Conservation (phyloP, 306 rosid species). For the Mucuna pruriens region DNA sequence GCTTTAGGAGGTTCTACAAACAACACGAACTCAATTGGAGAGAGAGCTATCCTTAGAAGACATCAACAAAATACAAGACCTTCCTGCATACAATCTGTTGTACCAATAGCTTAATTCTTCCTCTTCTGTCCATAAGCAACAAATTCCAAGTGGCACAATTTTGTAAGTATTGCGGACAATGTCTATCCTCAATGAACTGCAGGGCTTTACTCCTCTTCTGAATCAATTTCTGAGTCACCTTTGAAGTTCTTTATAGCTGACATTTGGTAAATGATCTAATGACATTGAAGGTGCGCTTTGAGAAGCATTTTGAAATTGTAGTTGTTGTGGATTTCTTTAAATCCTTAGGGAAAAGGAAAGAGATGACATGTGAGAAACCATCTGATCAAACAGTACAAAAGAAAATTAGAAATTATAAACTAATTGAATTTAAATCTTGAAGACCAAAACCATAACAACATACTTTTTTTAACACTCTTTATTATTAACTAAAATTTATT, state of each 20-base stretch:
- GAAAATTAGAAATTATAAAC: neutral
- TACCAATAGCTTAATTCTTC: slow-evolving; percentile 49
- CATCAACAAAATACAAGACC: slow-evolving; percentile 69
- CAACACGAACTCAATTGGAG: slow-evolving; percentile 79
- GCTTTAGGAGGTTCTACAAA: slow-evolving; percentile 86
- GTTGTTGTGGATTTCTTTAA: neutral
- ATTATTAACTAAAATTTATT: no score
- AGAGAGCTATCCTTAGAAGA: slow-evolving; percentile 91
- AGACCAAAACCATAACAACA: no score
- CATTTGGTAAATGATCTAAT: slow-evolving; percentile 32
- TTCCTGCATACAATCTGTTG: slow-evolving; percentile 89
- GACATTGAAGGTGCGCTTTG: neutral
- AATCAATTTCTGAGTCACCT: slow-evolving; percentile 8
- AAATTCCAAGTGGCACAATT: slow-evolving; percentile 30
- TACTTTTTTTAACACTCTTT: no score
- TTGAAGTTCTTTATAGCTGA: slow-evolving; percentile 18
- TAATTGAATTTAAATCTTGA: slow-evolving; percentile 1
- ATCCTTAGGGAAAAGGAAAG: neutral
- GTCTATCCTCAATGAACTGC: slow-evolving; percentile 13
- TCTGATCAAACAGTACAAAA: neutral
- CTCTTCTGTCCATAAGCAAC: slow-evolving; percentile 25
- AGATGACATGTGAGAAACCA: slow-evolving; percentile 19
- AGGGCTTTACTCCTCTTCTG: slow-evolving; percentile 17
- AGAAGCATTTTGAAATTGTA: slow-evolving; percentile 14
- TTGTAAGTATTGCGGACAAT: slow-evolving; percentile 44